Evolutionary conservation across 2,329 filamentous ascomycete genomes (phyloP), one percentile per base, ranked within the genome.

Genomic region (Epichloe gansuensis): DNA sequence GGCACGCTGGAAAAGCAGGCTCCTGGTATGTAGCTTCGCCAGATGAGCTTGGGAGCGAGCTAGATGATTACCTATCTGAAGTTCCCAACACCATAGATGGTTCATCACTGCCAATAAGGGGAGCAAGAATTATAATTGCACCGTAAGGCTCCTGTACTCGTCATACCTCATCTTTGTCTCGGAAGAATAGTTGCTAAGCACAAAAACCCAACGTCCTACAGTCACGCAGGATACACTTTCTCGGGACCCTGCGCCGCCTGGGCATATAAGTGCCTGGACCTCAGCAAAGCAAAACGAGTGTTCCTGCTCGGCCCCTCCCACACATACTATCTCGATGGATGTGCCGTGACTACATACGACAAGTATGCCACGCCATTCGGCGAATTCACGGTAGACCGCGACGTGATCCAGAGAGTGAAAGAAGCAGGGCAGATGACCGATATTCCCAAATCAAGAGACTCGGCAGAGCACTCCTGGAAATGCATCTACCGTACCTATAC

Each of bases 281-380:
- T 97, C 52, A 84, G 82, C 55, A 80, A 81, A 56, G 85, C 83
- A 25, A 95, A 94, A 69, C 85, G 90, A 3, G 80, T 98, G 58
- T 97, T 98, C 64, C 75, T 98, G 43, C 80, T 98, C 15, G 93
- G 93, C 0, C 93, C 93, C 2, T 96, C 91, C 1, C 93, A 98
- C 63, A 89, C 91, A 48, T 82, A 87, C 67, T 86, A 88, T 58
- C 81, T 97, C 1, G 73, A 78, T 1, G 86, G 83, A 48, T 86
- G 87, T 58, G 90, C 89, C 3, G 75, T 95, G 6, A 86, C 90
- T 0, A 78, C 75, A 11, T 90, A 88, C 63, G 75, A 74, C 34
- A 73, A 75, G 55, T 93, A 90, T 65, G 77, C 72, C 13, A 94
- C 88, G 0, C 88, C 88, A 0, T 78, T 91, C 34, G 88, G 89